Percentiles rank a stretch among this genome's conserved stretches.
These are phyloP conservation scores for Suillus hirtellus DNA, from an alignment of 768 basidiomycete species.

Conservation along the genomic window DNA sequence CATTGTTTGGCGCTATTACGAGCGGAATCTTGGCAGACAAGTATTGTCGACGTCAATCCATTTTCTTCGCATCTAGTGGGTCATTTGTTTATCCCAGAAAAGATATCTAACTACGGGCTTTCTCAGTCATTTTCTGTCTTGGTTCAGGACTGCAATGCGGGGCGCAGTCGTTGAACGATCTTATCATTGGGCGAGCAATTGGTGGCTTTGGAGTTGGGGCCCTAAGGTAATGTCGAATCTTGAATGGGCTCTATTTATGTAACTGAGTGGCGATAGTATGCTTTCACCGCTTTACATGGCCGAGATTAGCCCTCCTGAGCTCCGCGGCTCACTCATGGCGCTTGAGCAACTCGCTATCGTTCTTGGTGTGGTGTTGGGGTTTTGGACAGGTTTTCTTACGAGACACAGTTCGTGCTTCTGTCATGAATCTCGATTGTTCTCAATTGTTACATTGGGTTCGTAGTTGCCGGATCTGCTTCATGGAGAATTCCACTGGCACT, in stretches of 20 bases:
- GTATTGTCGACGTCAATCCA: constrained; percentile 66
- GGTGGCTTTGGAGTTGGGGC: constrained; percentile 84
- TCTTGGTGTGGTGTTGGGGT: constrained; percentile 77
- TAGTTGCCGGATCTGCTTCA: constrained; percentile 63
- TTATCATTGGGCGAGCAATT: constrained; percentile 70
- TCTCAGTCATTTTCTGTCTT: constrained; percentile 63
- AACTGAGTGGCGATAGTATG: constrained; percentile 50
- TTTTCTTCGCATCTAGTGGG: constrained; percentile 68
- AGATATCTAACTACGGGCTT: background rate
- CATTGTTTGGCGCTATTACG: constrained; percentile 69
- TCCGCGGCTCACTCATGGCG: constrained; percentile 75
- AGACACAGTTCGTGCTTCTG: constrained; percentile 49
- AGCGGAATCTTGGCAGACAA: constrained; percentile 70
- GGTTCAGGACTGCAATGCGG: constrained; percentile 71
- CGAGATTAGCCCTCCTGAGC: constrained; percentile 80
- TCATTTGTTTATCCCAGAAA: constrained; percentile 9
- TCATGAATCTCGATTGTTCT: background rate
- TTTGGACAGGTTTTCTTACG: constrained; percentile 80
- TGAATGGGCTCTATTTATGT: background rate
- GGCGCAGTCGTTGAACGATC: constrained; percentile 53
- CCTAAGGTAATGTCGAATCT: constrained; percentile 45
- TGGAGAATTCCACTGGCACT: constrained; percentile 79
- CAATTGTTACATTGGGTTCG: constrained; percentile 1
- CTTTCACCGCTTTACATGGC: constrained; percentile 82
- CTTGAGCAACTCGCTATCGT: constrained; percentile 83